Percentiles rank a stretch among this genome's conserved stretches.
These are phyloP conservation scores for Trichophyton mentagrophytes DNA, from an alignment of 2,329 filamentous ascomycete genomes.

Conservation along the genomic window DNA sequence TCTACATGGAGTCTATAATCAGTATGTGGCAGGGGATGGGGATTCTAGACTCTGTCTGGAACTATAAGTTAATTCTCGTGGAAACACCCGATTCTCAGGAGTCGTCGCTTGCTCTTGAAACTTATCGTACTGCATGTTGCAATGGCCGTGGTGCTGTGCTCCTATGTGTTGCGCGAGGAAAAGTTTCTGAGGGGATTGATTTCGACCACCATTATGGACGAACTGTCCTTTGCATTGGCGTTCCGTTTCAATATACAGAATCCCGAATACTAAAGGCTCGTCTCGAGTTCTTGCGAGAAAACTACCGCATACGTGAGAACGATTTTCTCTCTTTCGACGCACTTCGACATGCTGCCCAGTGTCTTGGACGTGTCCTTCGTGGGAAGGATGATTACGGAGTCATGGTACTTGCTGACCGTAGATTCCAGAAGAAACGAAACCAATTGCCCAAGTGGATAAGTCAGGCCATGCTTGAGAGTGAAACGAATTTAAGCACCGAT, in stretches of 20 bases:
- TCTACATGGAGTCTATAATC: slow-evolving; percentile 99
- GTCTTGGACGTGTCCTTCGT: slow-evolving; percentile 80
- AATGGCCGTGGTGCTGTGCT: slow-evolving; percentile 90
- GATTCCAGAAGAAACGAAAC: slow-evolving; percentile 79
- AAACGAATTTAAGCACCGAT: slow-evolving; percentile 84
- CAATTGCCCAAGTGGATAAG: slow-evolving; percentile 97
- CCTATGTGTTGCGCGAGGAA: slow-evolving; percentile 88
- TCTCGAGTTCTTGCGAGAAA: slow-evolving; percentile 91
- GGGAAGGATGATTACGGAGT: slow-evolving; percentile 99
- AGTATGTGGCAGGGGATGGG: slow-evolving; percentile 99
- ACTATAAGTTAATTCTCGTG: slow-evolving; percentile 94
- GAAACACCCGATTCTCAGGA: slow-evolving; percentile 97
- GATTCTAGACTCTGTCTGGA: slow-evolving; percentile 95
- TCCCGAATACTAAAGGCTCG: slow-evolving; percentile 92
- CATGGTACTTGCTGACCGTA: slow-evolving; percentile 91
- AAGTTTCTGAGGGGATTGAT: slow-evolving; percentile 96
- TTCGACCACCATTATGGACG: slow-evolving; percentile 98
- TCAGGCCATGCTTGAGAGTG: slow-evolving; percentile 69
- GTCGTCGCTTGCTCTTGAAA: slow-evolving; percentile 87
- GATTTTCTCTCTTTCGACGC: slow-evolving; percentile 98
- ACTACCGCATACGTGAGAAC: slow-evolving; percentile 90
- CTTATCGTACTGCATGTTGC: slow-evolving; percentile 92
- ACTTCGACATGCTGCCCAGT: slow-evolving; percentile 98
- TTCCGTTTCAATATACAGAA: slow-evolving; percentile 97
- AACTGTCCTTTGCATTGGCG: slow-evolving; percentile 89